A percentile compares a stretch with the other conserved stretches of the same genome.
These are phyloP conservation scores for Annulohypoxylon moriforme DNA, from an alignment of 495 filamentous ascomycete species.

Conservation along the genomic window DNA sequence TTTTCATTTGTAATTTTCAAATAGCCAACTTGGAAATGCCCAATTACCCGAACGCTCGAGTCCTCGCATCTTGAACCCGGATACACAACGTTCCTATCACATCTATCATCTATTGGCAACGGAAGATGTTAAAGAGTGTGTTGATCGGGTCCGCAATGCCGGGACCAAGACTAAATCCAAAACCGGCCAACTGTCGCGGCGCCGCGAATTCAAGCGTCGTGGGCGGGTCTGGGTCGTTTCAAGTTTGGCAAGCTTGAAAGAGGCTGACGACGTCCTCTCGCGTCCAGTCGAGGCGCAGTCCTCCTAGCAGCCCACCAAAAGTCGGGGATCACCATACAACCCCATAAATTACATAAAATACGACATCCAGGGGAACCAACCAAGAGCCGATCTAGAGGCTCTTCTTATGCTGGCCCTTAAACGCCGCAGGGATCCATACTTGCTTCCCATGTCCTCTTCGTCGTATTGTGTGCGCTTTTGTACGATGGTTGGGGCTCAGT, in stretches of 20 bases:
- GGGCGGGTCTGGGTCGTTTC: conserved; percentile 35
- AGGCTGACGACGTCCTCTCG: conserved; percentile 35
- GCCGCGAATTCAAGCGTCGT: conserved; percentile 26
- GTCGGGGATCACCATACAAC: conserved; percentile 6
- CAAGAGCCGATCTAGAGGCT: conserved; percentile 12
- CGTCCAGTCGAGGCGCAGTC: conserved; percentile 39
- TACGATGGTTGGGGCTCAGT: conserved; percentile 7
- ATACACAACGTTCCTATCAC: neutral
- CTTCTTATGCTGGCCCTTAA: conserved; percentile 5
- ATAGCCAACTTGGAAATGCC: neutral
- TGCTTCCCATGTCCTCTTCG: conserved; percentile 5
- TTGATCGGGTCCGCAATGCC: conserved; percentile 16
- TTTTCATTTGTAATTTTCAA: neutral
- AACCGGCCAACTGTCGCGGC: conserved; percentile 16
- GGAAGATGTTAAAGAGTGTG: neutral
- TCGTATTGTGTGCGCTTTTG: conserved; percentile 1
- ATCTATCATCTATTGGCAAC: neutral
- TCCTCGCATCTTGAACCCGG: neutral
- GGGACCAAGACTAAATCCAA: conserved; percentile 22
- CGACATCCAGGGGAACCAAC: conserved; percentile 9
- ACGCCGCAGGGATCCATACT: neutral
- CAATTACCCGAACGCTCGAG: neutral
- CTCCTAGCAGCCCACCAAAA: conserved; percentile 32
- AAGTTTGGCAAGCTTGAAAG: conserved; percentile 26
- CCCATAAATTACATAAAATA: conserved; percentile 21